Evolutionary conservation across 106 monocot species (phyloP), one percentile per base, ranked within the genome.

Genomic region (Hemerocallis citrina): DNA sequence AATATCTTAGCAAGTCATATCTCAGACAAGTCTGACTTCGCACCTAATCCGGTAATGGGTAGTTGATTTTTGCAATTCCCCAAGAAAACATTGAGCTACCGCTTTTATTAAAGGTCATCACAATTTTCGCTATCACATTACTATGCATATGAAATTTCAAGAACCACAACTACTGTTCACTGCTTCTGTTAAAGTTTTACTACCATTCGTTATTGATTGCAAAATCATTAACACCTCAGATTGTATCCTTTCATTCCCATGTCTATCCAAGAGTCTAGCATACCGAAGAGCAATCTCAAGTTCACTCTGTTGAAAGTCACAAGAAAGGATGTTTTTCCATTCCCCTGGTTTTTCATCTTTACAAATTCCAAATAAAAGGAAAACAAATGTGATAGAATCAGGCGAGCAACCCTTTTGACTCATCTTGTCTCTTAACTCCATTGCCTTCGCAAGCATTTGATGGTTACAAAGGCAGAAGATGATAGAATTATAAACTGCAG

Each of bases 401-500:
- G 80, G 68, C 5, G 30, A 59, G 42, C 54, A 81, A 8, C 86
- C 83, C 55, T 81, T 83, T 27, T 23, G 54, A 27, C 59, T 12
- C 89, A 95, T 89, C 47, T 77, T 73, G 49, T 86, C 81, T 77
- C 75, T 81, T 51, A 95, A 48, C 8, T 86, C 71, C 64, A 89
- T 57, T 64, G 77, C 89, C 50, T 60, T 72, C 37, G 32, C 48
- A 29, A 95, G 55, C 95, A 95, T 89, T 43, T 77, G 62, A 74
- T 89, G 55, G 52, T 88, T 86, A 67, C 89, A 95, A 4, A 95
- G 83, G 25, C 86, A 80, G 38, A 79, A 68, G 20, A 95, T 81
- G 34, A 84, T 86, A 33, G 75, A 62, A 79, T 80, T 86, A 74
- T 83, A 83, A 24, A 83, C 89, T 55, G 94, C 82, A 70, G 37